Evolutionary conservation across 768 basidiomycete genomes (phyloP).

Genomic region (Candolleomyces eurysporus): DNA sequence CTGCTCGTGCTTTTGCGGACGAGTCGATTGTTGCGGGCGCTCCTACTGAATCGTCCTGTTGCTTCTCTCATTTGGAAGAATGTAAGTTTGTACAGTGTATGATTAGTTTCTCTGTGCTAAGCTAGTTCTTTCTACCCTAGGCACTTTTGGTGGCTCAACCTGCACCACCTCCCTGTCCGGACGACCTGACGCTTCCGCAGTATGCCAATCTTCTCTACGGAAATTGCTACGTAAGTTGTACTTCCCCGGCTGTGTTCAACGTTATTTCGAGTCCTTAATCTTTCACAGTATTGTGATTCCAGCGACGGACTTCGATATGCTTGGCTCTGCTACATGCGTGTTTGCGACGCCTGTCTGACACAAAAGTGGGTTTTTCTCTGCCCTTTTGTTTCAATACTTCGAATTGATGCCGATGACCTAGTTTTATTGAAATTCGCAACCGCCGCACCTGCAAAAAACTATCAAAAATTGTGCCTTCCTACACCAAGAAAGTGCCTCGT

Average conservation of each 20-base stretch:
- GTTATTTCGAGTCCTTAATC: background rate
- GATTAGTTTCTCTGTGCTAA: no score
- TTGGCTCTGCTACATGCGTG: background rate
- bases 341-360: background rate
- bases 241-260: background rate
- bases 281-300: background rate
- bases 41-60: no score
- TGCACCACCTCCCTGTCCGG: background rate
- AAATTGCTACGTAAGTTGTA: background rate
- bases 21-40: no score
- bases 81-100: no score
- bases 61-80: no score
- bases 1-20: no score
- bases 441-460: no score
- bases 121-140: no score
- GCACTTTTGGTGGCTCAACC: no score
- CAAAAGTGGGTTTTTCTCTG: background rate
- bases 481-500: no score
- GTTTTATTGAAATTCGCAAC: background rate
- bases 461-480: no score
- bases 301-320: background rate
- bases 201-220: constrained; percentile 33
- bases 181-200: background rate
- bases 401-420: background rate
- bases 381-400: background rate